Base-by-base conservation (phyloP, 148 eudicot genomes). In the Rhododendron henanense region DNA sequence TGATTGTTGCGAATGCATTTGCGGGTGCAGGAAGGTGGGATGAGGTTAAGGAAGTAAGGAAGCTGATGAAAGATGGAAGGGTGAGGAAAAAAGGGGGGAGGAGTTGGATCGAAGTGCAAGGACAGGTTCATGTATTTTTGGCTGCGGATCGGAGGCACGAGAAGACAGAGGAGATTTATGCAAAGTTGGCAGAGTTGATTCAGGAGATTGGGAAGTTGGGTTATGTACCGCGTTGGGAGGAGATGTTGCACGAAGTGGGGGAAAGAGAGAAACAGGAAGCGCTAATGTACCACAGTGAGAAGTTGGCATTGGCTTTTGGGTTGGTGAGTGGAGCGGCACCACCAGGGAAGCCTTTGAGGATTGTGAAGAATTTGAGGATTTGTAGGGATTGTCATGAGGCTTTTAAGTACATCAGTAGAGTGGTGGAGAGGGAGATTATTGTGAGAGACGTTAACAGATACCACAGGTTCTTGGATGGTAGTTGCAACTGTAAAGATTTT, bases 301-400 rank as follows among this genome's bases (percentile, higher is more conserved):
- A 94, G 88, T 84, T 94, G 90, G 97, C 97, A 0, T 69, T 93
- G 82, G 95, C 97, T n/a, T 94, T 90, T 86, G 97, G 92, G 78
- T 88, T 94, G 76, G 88, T 94, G 79, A 87, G 82, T 79, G 92
- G 93, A 35, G 91, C 89, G 14, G 91, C 90, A 53, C 93, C 94
- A 14, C 92, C 86, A 0, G 95, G 95, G 81, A 92, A 92, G 90
- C 88, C 96, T 83, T 83, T 94, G 75, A 90, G 98, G 88, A 93
- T 93, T 81, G 83, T 92, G 82, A 93, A 94, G 93, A 94, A 93
- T 87, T 87, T 93, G 75, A 88, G 95, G 87, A 91, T 92, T 11
- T 91, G 93, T 81, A 89, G 88, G 85, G 94, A 93, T 85, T 93
- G 95, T 83, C 95, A 93, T 39, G 90, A 87, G 84, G 93, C 94